phyloP scores from a whole-genome alignment of 495 filamentous ascomycete species.

The Parachaetomium inaequale region DNA sequence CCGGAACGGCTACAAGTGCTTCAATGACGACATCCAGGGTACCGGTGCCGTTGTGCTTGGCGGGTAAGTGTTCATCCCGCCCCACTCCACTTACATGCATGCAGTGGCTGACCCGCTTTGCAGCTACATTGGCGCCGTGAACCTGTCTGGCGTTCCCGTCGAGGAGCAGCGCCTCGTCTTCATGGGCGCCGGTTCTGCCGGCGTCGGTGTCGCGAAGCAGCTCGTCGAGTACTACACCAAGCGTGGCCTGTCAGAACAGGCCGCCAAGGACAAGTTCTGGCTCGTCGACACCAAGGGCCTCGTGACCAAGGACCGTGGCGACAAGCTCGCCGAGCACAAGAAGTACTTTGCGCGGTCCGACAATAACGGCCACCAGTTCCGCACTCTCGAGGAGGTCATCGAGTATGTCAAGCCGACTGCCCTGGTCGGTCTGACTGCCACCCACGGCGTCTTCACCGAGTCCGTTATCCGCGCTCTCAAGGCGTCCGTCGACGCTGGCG shows the following conservation, averaged over 20 bases:
- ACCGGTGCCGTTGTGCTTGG: slow-evolving; percentile 93
- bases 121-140: slow-evolving; percentile 87
- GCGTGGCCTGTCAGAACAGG: slow-evolving; percentile 87
- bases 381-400: slow-evolving; percentile 84
- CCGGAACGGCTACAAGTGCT: slow-evolving; percentile 81
- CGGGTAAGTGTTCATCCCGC: slow-evolving; percentile 50
- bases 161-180: slow-evolving; percentile 94
- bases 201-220: slow-evolving; percentile 95
- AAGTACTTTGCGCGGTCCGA: slow-evolving; percentile 92
- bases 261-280: slow-evolving; percentile 89
- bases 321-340: slow-evolving; percentile 94
- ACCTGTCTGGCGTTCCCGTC: slow-evolving; percentile 76
- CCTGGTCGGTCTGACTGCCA: slow-evolving; percentile 90
- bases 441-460: slow-evolving; percentile 90
- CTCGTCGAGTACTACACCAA: slow-evolving; percentile 93
- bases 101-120: slow-evolving; percentile 1
- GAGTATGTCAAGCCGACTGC: slow-evolving; percentile 92
- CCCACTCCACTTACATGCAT: not conserved
- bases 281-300: slow-evolving; percentile 96
- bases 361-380: slow-evolving; percentile 87
- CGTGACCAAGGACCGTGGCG: slow-evolving; percentile 88
- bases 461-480: slow-evolving; percentile 79
- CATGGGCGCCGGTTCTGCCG: slow-evolving; percentile 91
- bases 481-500: slow-evolving; percentile 57
- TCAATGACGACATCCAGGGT: slow-evolving; percentile 99